Evolutionary conservation across 495 filamentous ascomycete genomes (phyloP).

Genomic region (Hypoxylon rickii): DNA sequence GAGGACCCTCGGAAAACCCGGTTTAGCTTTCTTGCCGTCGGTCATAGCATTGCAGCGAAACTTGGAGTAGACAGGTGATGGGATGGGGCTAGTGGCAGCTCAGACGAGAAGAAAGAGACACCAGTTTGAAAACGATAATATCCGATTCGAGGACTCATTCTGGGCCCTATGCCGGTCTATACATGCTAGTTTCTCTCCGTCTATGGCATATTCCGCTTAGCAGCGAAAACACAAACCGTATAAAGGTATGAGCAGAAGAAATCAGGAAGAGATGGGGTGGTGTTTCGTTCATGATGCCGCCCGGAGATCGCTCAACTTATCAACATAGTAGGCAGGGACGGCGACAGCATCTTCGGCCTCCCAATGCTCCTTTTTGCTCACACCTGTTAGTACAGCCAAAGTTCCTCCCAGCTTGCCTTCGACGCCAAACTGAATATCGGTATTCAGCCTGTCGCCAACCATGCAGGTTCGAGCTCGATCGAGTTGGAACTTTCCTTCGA

Average conservation of each 20-base stretch:
- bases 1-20: slow-evolving; percentile 17
- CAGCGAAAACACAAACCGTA: slow-evolving; percentile 2
- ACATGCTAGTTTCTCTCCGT: slow-evolving; percentile 1
- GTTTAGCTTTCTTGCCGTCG: not conserved
- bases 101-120: not conserved
- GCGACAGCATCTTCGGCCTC: slow-evolving; percentile 62
- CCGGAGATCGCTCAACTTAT: slow-evolving; percentile 77
- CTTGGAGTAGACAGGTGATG: slow-evolving; percentile 1
- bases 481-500: slow-evolving; percentile 92
- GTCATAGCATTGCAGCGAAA: slow-evolving; percentile 9
- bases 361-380: slow-evolving; percentile 81
- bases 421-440: slow-evolving; percentile 93
- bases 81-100: not conserved
- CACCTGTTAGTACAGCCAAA: slow-evolving; percentile 87
- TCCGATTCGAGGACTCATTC: not conserved
- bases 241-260: not conserved
- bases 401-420: slow-evolving; percentile 92
- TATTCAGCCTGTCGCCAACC: slow-evolving; percentile 93
- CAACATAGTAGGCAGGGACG: slow-evolving; percentile 77
- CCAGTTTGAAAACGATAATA: too few species aligned
- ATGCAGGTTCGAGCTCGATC: slow-evolving; percentile 88
- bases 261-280: not conserved
- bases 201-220: slow-evolving; percentile 5
- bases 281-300: slow-evolving; percentile 22
- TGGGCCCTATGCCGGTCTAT: not conserved